A percentile compares a stretch with the other conserved stretches of the same genome.
phyloP scores from a whole-genome alignment of 768 basidiomycete species.

The Neoboletus subvelutipes region DNA sequence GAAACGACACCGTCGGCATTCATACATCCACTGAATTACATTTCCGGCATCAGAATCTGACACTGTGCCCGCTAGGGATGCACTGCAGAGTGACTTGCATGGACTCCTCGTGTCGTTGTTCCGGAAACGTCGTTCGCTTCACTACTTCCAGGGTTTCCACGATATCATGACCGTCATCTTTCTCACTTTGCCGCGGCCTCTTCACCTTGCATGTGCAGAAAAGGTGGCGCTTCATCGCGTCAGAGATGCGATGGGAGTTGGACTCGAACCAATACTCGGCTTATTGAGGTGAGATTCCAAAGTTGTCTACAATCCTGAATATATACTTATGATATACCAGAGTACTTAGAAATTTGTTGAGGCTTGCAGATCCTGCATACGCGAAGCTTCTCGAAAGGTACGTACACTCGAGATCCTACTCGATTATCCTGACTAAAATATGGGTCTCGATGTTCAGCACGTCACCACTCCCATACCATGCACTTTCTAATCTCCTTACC shows the following conservation, averaged over 20 bases:
- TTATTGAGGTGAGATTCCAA: constrained; percentile 54
- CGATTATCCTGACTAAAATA: background rate
- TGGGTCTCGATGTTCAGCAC: constrained; percentile 40
- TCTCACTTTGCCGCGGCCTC: constrained; percentile 63
- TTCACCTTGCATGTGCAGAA: constrained; percentile 53
- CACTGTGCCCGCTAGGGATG: constrained; percentile 36
- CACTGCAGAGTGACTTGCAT: constrained; percentile 65
- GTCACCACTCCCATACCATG: constrained; percentile 83
- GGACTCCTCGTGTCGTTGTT: constrained; percentile 73
- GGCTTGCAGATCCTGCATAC: constrained; percentile 66
- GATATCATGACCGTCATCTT: constrained; percentile 87
- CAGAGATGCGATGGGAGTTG: constrained; percentile 85
- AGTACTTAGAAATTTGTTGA: constrained; percentile 71
- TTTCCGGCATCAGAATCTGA: constrained; percentile 18
- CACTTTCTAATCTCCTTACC: constrained; percentile 86
- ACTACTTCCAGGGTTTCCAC: constrained; percentile 93
- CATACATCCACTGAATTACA: constrained; percentile 7
- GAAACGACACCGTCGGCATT: constrained; percentile 13
- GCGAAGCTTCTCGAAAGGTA: constrained; percentile 69
- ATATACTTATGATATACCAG: constrained; percentile 35
- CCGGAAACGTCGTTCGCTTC: constrained; percentile 65
- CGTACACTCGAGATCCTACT: constrained; percentile 17
- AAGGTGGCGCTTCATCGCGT: constrained; percentile 41
- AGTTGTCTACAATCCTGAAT: background rate
- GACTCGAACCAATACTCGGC: constrained; percentile 83